Base-by-base conservation (phyloP, 2,329 filamentous ascomycete genomes). In the Claviceps sp. region DNA sequence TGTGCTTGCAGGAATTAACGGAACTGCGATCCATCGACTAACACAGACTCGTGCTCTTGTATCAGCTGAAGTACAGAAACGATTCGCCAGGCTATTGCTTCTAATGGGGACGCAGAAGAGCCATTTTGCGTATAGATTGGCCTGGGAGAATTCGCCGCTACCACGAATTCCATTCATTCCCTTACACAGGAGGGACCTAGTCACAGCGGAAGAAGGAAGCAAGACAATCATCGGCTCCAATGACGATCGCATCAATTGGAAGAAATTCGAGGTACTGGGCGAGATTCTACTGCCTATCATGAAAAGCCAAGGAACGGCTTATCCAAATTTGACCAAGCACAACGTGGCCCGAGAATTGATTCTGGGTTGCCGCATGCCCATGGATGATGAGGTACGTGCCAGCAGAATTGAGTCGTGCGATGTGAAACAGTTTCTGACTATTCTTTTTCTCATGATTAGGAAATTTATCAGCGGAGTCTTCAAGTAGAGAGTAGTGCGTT, bases 251-350 rank as follows among this genome's bases (percentile, higher is more conserved):
- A 87, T 98, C 64, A 97, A 97, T 65, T 98, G 93, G 93, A 89
- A 85, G 68, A 98, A 98, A 65, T 98, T 97, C 61, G 91, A 97
- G 67, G 85, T 98, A 37, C 82, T 97, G 68, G 90, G 90, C 6
- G 91, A 97, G 60, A 87, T 96, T 5, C 78, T 97, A 50, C 74
- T 96, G 54, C 85, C 88, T 2, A 83, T 98, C 51, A 94, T 96
- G 78, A 85, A 84, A 68, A 95, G 91, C 61, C 90, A 97, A 68
- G 86, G 87, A 51, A 82, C 82, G 48, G 83, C 89, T 5, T 96
- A 96, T 60, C 79, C 81, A 26, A 85, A 83, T 56, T 71, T 91
- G 56, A 72, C 73, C 38, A 82, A 77, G 60, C 83, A 85, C 60
- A 84, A 91, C 54, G 75, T 78, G 50, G 80, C 87, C 4, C 77